Base-by-base conservation (phyloP, 345 rosid species). In the Citropsis articulata region DNA sequence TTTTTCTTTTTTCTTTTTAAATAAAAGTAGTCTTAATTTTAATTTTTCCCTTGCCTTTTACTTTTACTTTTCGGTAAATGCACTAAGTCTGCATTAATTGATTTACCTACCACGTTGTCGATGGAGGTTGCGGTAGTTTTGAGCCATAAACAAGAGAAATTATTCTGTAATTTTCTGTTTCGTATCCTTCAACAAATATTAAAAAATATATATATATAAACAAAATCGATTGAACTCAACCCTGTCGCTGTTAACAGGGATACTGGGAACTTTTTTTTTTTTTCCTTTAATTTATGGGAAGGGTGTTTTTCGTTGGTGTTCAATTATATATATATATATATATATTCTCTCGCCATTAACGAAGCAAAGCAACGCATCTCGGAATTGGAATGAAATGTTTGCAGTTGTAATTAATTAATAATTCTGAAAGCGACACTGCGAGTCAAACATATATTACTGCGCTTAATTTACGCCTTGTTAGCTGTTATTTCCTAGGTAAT, bases 391-490 rank as follows among this genome's bases (percentile, higher is more conserved):
- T 27, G 28, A 28, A 38, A 61, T 33, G 72, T 72, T 71, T 35
- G 59, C 45, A 65, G 72, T 4, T 57, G 60, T 18, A 18, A 53
- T 19, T 53, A 16, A 53, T 53, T 53, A 45, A 18, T 53, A 18
- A 53, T 53, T 53, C 22, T 4, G 77, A 63, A 28, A 42, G 40
- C 9, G 62, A 66, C 71, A 2, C 14, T 35, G 24, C 1, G 12
- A 48, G 75, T 79, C 77, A 70, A 71, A 69, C 31, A 50, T 73
- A 70, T 25, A 75, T 66, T 63, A 40, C 25, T 31, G 75, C 33
- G 18, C 72, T 65, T 65, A 74, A 75, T 28, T 74, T 69, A 48
- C 18, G 78, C 62, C 33, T 73, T 53, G 57, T 53, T 4, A 18
- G 22, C 18, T 45, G 77, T 71, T 65, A 36, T 62, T 42, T n/a